Evolutionary conservation across 495 filamentous ascomycete species (phyloP), one percentile per base, ranked within the genome.

Genomic region (Amorphotheca resinae): DNA sequence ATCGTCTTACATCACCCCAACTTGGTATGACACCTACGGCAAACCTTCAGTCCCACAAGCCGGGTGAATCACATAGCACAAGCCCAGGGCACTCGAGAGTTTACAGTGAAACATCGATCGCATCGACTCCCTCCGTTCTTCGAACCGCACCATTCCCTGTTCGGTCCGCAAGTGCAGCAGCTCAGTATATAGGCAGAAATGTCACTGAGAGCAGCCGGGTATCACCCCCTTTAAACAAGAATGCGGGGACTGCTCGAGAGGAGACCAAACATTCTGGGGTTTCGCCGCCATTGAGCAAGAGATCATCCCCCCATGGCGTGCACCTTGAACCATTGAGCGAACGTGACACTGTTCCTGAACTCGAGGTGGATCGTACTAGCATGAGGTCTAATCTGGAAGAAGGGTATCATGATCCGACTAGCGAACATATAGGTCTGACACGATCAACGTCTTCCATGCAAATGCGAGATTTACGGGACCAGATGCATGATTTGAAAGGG

Each of bases 401-500:
- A 40, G 28, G 41, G 12, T 45, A 26, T 33, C 32, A 43, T 8
- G 45, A 42, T 36, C 43, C 52, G 12, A 35, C 23, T 42, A 45
- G 42, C n/a, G 54, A 57, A n/a, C 48, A 50, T 21, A 34, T 36
- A 34, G 62, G 58, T 5, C 46, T 77, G 1, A 66, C 59, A 38
- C 58, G 73, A 42, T 72, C 77, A 12, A 59, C 64, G 20, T 77
- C 75, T 12, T 73, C 77, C 23, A 65, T 73, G 20, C 83, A 87
- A 53, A 86, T 93, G 62, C 74, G 82, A 18, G 83, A 85, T 55
- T 67, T 96, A 12, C 82, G 84, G 40, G 82, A 88, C 49, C 87
- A 98, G 64, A 91, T 96, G 82, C 80, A 88, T 50, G 87, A 87
- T 49, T 66, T 98, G 18, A 87, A 89, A 53, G 91, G 89, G 38